Base-by-base conservation (phyloP, 345 rosid genomes). In the Gossypium bickii region DNA sequence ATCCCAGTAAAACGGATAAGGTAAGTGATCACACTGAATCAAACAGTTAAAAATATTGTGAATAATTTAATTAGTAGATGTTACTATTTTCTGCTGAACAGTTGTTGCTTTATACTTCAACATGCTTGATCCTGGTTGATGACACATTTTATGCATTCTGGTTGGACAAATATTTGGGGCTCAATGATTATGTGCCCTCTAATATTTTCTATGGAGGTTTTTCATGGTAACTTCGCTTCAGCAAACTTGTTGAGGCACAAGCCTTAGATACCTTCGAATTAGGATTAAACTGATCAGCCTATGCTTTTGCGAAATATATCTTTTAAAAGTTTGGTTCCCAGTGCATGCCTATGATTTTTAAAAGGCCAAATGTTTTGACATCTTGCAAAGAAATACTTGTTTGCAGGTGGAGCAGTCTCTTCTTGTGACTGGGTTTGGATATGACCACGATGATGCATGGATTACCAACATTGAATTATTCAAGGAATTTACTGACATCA, bases 391-490 rank as follows among this genome's bases (percentile, higher is more conserved):
- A 73, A 38, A 45, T 56, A 61, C 41, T 62, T 72, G 22, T 3
- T 76, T 72, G 52, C 71, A 94, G 98, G 93, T 94, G 79, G 97
- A 92, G 85, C 87, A 79, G 76, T 92, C 98, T 76, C 97, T 94
- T 86, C 88, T 94, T 58, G 90, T 94, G 51, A 94, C 98, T 77
- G 98, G 98, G 41, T 94, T 94, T 73, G 97, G 98, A n/a, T 94
- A 94, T 78, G 97, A 94, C 62, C 97, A 92, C 24, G 98, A 94
- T 81, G 95, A 92, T 76, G 87, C 97, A 0, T 94, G 98, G 98
- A 61, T 85, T 53, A 87, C 97, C 72, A 94, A 92, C 86, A 89
- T 94, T 67, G 90, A 94, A 29, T 70, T 94, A 78, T 94, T 94
- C 88, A 94, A 94, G 88, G 90, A 94, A 75, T 94, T 90, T 75